phyloP scores from a whole-genome alignment of 2,329 filamentous ascomycete species.

The Pseudocercospora fijiensis region DNA sequence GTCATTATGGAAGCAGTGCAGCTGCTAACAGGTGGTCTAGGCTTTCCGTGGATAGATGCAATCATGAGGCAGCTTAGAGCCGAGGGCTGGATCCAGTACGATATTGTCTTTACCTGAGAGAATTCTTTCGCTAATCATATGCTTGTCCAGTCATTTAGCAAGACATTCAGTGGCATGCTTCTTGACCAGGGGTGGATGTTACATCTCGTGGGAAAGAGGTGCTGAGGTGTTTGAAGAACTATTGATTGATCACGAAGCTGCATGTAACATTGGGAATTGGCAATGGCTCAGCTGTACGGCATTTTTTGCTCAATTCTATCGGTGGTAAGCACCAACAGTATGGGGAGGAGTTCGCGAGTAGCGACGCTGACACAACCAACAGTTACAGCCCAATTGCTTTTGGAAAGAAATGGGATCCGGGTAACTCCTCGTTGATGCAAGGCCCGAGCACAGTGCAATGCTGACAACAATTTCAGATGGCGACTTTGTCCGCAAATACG shows the following conservation, averaged over 20 bases:
- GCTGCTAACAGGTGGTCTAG: neutral
- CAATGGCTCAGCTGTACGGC: constrained; percentile 75
- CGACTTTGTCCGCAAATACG: constrained; percentile 61
- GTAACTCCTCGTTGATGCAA: neutral
- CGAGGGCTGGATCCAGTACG: constrained; percentile 71
- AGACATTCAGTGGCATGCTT: constrained; percentile 78
- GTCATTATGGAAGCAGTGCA: neutral
- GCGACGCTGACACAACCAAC: neutral
- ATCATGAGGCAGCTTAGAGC: constrained; percentile 70
- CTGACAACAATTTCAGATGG: constrained; percentile 47
- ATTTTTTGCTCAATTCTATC: constrained; percentile 71
- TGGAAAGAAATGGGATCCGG: constrained; percentile 71
- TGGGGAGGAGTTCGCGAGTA: neutral
- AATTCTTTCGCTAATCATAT: neutral
- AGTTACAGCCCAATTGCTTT: constrained; percentile 62
- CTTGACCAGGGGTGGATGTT: constrained; percentile 75
- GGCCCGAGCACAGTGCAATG: neutral
- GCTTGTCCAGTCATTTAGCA: constrained; percentile 41
- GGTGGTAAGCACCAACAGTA: constrained; percentile 54
- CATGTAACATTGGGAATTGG: constrained; percentile 75
- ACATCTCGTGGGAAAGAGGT: constrained; percentile 75
- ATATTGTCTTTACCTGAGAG: neutral
- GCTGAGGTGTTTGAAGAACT: constrained; percentile 76
- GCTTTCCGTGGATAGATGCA: constrained; percentile 78
- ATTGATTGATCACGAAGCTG: constrained; percentile 71